Evolutionary conservation across 2,329 filamentous ascomycete genomes (phyloP).

Genomic region (Davidsoniella neocaledoniae): DNA sequence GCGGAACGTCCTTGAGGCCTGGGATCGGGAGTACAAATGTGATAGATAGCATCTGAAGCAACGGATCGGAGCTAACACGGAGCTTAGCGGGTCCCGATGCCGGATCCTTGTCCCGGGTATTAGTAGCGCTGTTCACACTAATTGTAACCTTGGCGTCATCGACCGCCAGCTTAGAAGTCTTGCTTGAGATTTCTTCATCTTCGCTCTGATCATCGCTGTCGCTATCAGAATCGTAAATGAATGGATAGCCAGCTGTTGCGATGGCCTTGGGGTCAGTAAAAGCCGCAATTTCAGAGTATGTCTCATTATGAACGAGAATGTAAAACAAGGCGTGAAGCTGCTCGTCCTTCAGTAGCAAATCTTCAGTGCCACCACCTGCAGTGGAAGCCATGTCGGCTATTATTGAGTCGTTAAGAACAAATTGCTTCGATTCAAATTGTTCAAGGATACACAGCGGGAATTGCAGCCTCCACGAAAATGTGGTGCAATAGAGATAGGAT

Average conservation of each 20-base stretch:
- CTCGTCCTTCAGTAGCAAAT: conserved; percentile 17
- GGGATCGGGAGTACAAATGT: conserved; percentile 50
- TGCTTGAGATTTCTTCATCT: too few species aligned
- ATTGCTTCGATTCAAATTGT: too few species aligned
- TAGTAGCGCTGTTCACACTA: neutral
- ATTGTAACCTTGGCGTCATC: conserved; percentile 14
- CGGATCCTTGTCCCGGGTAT: neutral
- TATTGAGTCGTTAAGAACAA: too few species aligned
- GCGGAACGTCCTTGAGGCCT: conserved; percentile 43
- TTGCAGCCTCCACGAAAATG: too few species aligned
- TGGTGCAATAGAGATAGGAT: too few species aligned
- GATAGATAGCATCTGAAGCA: conserved; percentile 43
- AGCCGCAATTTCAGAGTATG: conserved; percentile 50
- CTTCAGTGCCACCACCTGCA: neutral
- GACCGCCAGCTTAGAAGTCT: too few species aligned
- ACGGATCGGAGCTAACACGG: conserved; percentile 24
- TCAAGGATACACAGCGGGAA: too few species aligned
- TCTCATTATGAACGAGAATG: conserved; percentile 42
- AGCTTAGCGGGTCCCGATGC: conserved; percentile 16
- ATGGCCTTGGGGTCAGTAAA: conserved; percentile 53
- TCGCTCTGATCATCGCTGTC: conserved; percentile 14
- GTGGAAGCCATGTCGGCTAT: neutral
- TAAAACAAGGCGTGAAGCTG: conserved; percentile 40
- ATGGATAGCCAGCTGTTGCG: conserved; percentile 52
- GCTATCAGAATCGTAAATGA: conserved; percentile 21